These are phyloP conservation scores for Fraxinus baroniana DNA, from an alignment of 305 asterid genomes.

Conservation along the genomic window DNA sequence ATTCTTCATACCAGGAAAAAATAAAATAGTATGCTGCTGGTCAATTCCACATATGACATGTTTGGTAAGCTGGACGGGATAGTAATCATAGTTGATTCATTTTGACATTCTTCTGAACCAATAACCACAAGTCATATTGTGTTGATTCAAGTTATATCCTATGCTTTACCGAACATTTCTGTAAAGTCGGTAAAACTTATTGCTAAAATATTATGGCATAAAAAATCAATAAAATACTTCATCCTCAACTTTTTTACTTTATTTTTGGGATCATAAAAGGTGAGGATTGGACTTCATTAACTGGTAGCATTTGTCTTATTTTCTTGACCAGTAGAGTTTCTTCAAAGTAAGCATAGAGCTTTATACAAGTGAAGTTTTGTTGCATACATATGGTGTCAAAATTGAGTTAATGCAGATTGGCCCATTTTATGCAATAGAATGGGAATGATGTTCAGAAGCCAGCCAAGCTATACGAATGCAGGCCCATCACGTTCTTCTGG, in stretches of 20 bases:
- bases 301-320: conserved; percentile 28
- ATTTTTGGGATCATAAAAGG: conserved; percentile 10
- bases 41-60: not conserved
- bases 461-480: conserved; percentile 34
- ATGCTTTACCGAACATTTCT: not conserved
- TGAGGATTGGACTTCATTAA: conserved; percentile 18
- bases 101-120: not conserved
- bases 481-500: conserved; percentile 58
- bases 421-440: conserved; percentile 35
- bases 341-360: not conserved
- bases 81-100: not conserved
- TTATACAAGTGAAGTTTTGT: not conserved
- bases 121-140: not conserved
- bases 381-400: conserved; percentile 35
- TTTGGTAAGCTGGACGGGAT: not conserved
- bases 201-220: conserved; percentile 14
- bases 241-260: conserved; percentile 23
- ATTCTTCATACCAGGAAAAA: not conserved
- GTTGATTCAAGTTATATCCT: not conserved
- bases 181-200: not conserved
- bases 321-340: not conserved
- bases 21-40: not conserved
- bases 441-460: conserved; percentile 43
- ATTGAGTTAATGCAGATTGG: conserved; percentile 46
- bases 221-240: conserved; percentile 1